Conservation (phyloP, 192 early-diverging fungal genomes). For the Coemansia sp. region DNA sequence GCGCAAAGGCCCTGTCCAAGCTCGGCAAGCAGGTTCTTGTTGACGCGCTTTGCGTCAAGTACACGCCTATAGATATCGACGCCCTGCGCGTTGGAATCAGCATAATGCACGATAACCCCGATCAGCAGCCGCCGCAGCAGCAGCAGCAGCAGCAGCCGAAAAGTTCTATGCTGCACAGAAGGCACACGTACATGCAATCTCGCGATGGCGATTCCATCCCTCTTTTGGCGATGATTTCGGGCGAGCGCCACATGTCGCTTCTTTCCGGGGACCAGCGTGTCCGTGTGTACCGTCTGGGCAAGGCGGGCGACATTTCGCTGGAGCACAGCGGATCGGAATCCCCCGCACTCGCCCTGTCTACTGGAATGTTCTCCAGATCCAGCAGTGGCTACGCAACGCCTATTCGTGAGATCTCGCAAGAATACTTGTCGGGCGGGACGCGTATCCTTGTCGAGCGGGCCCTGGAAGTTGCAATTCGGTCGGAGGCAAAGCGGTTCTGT, state of each 20-base stretch:
- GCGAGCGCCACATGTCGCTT: constrained; percentile 44
- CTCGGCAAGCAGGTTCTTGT: constrained; percentile 19
- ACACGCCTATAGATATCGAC: constrained; percentile 37
- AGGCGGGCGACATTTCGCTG: constrained; percentile 23
- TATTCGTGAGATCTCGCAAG: constrained; percentile 17
- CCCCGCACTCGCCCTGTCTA: background rate
- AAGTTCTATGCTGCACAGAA: background rate
- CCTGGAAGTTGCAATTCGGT: constrained; percentile 40
- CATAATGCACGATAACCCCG: background rate
- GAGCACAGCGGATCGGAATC: constrained; percentile 10
- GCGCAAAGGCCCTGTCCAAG: constrained; percentile 45
- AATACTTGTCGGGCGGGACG: constrained; percentile 35
- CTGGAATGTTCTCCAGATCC: background rate
- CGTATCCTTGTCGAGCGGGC: constrained; percentile 31
- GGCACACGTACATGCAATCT: background rate
- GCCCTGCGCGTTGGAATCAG: constrained; percentile 18
- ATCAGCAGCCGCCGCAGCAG: background rate
- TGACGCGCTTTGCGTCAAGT: constrained; percentile 45
- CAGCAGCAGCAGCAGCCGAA: background rate
- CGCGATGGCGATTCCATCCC: constrained; percentile 5
- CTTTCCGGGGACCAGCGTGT: constrained; percentile 43
- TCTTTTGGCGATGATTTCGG: constrained; percentile 7
- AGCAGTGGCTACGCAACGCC: constrained; percentile 17
- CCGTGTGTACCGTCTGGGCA: constrained; percentile 40
- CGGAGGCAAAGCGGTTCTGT: constrained; percentile 46